phyloP scores from a whole-genome alignment of 495 filamentous ascomycete genomes.

The Penicillium lagena region DNA sequence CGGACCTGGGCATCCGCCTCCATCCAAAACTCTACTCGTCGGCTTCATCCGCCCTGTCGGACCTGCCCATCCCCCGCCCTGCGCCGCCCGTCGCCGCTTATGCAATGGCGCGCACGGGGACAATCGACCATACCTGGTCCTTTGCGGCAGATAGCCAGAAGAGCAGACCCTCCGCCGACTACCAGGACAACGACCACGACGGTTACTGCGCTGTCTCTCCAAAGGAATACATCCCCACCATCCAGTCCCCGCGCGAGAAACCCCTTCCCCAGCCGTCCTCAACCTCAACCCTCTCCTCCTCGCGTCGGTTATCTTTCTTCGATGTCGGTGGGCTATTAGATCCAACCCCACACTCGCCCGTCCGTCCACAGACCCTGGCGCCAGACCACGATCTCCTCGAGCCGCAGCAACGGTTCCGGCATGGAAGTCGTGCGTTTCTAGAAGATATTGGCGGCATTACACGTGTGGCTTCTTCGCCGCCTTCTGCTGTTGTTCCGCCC shows the following conservation, averaged over 20 bases:
- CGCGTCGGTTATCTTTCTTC: constrained; percentile 57
- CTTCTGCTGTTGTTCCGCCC: constrained; percentile 17
- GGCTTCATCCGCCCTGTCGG: not conserved
- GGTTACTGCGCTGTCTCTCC: constrained; percentile 30
- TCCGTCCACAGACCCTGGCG: constrained; percentile 1
- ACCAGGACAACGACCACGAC: not conserved
- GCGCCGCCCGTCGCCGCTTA: constrained; percentile 30
- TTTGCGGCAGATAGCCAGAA: constrained; percentile 4
- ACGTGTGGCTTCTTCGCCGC: constrained; percentile 17
- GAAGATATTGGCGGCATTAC: constrained; percentile 47
- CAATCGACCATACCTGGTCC: constrained; percentile 21
- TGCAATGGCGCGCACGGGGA: constrained; percentile 17
- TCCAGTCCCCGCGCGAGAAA: constrained; percentile 14
- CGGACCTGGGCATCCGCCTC: constrained; percentile 62
- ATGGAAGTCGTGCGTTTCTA: constrained; percentile 46
- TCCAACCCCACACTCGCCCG: constrained; percentile 7
- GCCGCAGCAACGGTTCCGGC: constrained; percentile 12
- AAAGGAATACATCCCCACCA: constrained; percentile 31
- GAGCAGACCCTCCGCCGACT: too few relatives aligned
- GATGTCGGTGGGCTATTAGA: constrained; percentile 63
- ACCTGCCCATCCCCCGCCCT: constrained; percentile 6
- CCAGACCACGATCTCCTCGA: not conserved
- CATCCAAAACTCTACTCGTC: constrained; percentile 50
- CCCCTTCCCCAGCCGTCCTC: not conserved
- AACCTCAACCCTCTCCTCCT: constrained; percentile 16